A percentile compares a stretch with the other conserved stretches of the same genome.
phyloP scores from a whole-genome alignment of 306 rosid species.

The Malus orientalis region DNA sequence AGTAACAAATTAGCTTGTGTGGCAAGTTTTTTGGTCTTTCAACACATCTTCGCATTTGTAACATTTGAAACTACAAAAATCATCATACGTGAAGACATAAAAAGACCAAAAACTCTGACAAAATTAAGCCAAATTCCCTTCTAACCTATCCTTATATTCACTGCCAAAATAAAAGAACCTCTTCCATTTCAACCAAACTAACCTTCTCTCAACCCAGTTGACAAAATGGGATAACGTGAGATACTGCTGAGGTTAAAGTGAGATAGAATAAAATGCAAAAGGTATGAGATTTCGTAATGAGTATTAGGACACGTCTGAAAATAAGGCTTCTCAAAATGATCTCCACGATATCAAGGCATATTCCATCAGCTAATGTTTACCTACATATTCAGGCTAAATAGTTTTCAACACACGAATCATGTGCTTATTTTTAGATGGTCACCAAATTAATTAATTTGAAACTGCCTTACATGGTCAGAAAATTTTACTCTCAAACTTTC shows the following conservation, averaged over 20 bases:
- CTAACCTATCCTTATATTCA: neutral
- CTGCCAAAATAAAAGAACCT: neutral
- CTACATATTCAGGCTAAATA: neutral
- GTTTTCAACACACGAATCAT: neutral
- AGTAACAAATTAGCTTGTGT: neutral
- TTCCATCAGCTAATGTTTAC: neutral
- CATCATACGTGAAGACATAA: neutral
- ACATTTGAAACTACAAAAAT: too few relatives aligned
- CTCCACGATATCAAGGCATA: neutral
- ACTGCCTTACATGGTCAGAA: neutral
- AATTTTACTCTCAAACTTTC: neutral
- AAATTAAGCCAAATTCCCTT: neutral
- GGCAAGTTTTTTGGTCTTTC: neutral
- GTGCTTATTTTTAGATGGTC: neutral
- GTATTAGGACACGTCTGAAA: neutral
- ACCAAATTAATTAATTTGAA: neutral
- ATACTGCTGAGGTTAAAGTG: neutral
- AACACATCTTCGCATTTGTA: neutral
- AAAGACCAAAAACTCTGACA: neutral
- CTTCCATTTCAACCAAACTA: neutral
- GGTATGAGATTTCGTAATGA: neutral
- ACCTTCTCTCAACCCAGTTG: neutral
- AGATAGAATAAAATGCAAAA: neutral
- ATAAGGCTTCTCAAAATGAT: neutral
- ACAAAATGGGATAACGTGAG: neutral